Base-by-base conservation (phyloP, 177 flowering plant species). In the Vitis hybrid region DNA sequence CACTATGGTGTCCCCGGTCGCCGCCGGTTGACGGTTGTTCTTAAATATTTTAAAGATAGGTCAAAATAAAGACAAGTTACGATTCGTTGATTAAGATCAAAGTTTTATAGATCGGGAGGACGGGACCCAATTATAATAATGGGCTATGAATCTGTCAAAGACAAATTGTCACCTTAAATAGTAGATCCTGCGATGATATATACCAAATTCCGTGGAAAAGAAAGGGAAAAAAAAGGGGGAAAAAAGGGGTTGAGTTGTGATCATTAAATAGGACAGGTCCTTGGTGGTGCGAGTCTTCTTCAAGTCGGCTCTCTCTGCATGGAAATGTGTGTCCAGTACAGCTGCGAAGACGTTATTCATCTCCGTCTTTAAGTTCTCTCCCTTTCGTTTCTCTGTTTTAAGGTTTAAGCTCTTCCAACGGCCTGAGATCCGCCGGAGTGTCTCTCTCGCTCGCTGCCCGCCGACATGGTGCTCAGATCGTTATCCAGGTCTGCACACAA, bases 381-480 rank as follows among this genome's bases (percentile, higher is more conserved):
- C 44, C 12, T 13, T 9, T 4, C 0, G 4, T 60, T 4, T 15
- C 15, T 3, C 58, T 55, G 17, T 17, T 17, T 17, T 15, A 17
- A 55, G 58, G 7, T 4, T 14, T 15, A 14, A 55, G 58, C 18
- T 7, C 6, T 14, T 55, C 17, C 58, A 14, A 2, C 17, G 47
- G 47, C 17, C 3, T 13, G 31, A 11, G 24, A 12, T 60, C 31
- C 63, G 44, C 63, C 63, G 44, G 47, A 38, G 47, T 5, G 47
- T 38, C 8, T 38, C 47, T 38, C 47, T 1, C 31, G 47, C 47
- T 38, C 33, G 12, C 6, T 64, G 17, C 66, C 28, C 56, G 18
- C 10, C 69, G 44, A 59, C 10, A 72, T 72, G 75, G 70, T 72
- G 75, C 75, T 72, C 50, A 66, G 75, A 66, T 51, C 65, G 33